Percentiles rank a stretch among this genome's conserved stretches.
Conservation (phyloP, 2,329 filamentous ascomycete genomes). For the Aschersonia sp. region DNA sequence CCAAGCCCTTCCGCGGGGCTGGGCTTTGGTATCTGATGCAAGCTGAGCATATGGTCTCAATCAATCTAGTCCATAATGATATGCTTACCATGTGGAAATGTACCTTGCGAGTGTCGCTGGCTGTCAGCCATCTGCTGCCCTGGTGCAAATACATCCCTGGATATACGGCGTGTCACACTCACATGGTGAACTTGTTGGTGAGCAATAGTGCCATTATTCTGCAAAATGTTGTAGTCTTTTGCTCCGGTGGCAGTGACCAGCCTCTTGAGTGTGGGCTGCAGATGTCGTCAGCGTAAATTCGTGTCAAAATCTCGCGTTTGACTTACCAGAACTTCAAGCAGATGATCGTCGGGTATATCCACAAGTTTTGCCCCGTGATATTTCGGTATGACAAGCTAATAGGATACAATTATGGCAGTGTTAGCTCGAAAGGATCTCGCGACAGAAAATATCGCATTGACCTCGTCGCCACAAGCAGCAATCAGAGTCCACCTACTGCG, state of each 20-base stretch:
- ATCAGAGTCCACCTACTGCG: slow-evolving; percentile 44
- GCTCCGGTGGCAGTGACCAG: slow-evolving; percentile 64
- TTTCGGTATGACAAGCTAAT: slow-evolving; percentile 89
- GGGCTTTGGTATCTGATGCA: slow-evolving; percentile 74
- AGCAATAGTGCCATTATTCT: slow-evolving; percentile 87
- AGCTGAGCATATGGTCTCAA: no score
- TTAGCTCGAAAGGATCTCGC: no score
- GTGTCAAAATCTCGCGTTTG: not conserved
- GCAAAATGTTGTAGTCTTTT: slow-evolving; percentile 78
- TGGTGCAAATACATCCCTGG: not conserved
- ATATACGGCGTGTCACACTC: slow-evolving; percentile 15
- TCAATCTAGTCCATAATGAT: not conserved
- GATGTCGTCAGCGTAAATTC: not conserved
- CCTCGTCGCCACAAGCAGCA: not conserved
- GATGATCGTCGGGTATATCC: slow-evolving; percentile 82
- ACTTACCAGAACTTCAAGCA: slow-evolving; percentile 65
- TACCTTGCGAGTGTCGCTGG: slow-evolving; percentile 33
- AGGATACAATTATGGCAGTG: no score
- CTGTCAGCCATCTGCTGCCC: not conserved
- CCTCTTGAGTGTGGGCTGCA: slow-evolving; percentile 52
- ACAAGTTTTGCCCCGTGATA: slow-evolving; percentile 80
- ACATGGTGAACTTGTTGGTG: slow-evolving; percentile 92
- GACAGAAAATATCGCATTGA: no score
- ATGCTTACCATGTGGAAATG: slow-evolving; percentile 77
- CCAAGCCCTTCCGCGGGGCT: slow-evolving; percentile 66